These are phyloP conservation scores for Urochloa ruziziensis DNA, from an alignment of 176 grass and related monocot genomes.

Conservation along the genomic window DNA sequence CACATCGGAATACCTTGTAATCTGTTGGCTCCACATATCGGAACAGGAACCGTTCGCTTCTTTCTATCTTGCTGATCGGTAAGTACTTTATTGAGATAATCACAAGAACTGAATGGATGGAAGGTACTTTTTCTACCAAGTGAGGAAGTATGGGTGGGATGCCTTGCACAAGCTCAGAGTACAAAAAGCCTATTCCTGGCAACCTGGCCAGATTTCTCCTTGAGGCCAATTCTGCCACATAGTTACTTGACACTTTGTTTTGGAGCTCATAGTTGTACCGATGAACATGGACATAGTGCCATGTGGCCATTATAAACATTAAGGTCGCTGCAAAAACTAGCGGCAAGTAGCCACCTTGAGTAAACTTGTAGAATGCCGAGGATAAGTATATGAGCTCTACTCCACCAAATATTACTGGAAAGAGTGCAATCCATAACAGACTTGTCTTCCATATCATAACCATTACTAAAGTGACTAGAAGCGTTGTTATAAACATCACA, in stretches of 20 bases:
- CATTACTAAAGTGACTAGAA: slow-evolving; percentile 65
- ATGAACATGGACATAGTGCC: slow-evolving; percentile 67
- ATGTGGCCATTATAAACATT: slow-evolving; percentile 70
- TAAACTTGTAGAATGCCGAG: slow-evolving; percentile 67
- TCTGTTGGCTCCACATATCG: slow-evolving; percentile 44
- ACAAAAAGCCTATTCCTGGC: slow-evolving; percentile 65
- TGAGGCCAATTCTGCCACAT: slow-evolving; percentile 38
- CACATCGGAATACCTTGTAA: slow-evolving; percentile 55
- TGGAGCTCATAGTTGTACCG: slow-evolving; percentile 63
- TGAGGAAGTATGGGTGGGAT: slow-evolving; percentile 77
- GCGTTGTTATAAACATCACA: slow-evolving; percentile 71
- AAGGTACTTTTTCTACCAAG: slow-evolving; percentile 54
- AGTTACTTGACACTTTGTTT: slow-evolving; percentile 57
- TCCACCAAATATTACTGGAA: slow-evolving; percentile 46
- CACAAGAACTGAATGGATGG: slow-evolving; percentile 66
- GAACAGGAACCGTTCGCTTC: slow-evolving; percentile 56
- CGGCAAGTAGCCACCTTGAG: slow-evolving; percentile 64
- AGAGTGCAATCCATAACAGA: slow-evolving; percentile 43
- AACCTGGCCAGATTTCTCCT: slow-evolving; percentile 35
- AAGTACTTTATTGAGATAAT: slow-evolving; percentile 72
- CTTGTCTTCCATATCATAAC: slow-evolving; percentile 64
- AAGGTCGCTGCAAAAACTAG: slow-evolving; percentile 47
- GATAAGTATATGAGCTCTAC: slow-evolving; percentile 64
- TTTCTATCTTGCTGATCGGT: slow-evolving; percentile 61
- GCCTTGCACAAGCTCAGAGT: slow-evolving; percentile 71